Evolutionary conservation across 2,329 filamentous ascomycete species (phyloP).

Genomic region (Sporothrix globosa): DNA sequence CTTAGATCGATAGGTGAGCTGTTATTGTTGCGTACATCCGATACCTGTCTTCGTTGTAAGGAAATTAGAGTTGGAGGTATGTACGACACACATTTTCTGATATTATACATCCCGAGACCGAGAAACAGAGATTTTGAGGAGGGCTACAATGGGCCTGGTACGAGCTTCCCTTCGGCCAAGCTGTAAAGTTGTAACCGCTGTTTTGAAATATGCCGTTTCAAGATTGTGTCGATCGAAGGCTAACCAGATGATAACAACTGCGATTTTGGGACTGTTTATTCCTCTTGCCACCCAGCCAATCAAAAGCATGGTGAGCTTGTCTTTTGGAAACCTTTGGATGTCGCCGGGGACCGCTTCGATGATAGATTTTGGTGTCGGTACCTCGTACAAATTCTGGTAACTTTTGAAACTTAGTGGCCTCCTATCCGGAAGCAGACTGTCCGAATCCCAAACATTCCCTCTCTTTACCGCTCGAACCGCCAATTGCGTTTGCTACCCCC

Average conservation of each 20-base stretch:
- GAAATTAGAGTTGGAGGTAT: constrained; percentile 52
- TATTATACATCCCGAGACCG: no score
- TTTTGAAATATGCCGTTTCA: no score
- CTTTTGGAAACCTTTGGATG: constrained; percentile 56
- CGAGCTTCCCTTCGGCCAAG: no score
- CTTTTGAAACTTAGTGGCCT: constrained; percentile 56
- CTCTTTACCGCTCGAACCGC: constrained; percentile 56
- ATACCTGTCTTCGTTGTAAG: constrained; percentile 58
- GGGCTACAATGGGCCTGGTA: no score
- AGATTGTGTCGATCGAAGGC: neutral
- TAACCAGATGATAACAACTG: constrained; percentile 47
- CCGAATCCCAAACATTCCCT: constrained; percentile 54
- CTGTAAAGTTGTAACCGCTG: no score
- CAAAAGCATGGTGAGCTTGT: constrained; percentile 44
- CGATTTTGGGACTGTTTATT: constrained; percentile 55
- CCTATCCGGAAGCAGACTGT: constrained; percentile 53
- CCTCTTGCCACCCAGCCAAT: constrained; percentile 48
- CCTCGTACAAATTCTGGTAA: constrained; percentile 57
- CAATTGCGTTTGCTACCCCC: constrained; percentile 47
- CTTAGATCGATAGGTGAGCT: constrained; percentile 62
- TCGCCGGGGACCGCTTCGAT: constrained; percentile 53
- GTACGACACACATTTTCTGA: neutral
- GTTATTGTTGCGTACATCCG: constrained; percentile 52
- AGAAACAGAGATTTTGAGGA: no score
- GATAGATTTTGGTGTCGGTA: no score